These are phyloP conservation scores for Adansonia rubrostipa DNA, from an alignment of 441 rosid species.

Conservation along the genomic window DNA sequence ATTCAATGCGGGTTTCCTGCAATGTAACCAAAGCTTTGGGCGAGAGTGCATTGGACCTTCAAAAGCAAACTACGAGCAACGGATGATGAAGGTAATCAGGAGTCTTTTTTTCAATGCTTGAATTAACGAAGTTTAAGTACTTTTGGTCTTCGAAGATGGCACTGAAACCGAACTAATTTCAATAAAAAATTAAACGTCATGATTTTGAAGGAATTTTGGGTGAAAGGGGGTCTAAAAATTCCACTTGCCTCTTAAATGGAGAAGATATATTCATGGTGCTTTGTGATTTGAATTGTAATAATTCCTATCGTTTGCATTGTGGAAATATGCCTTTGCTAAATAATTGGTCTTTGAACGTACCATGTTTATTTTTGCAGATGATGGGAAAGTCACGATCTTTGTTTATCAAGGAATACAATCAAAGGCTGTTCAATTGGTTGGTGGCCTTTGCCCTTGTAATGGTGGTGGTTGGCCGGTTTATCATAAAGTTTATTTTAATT, in stretches of 20 bases:
- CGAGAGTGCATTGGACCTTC: constrained; percentile 90
- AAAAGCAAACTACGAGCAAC: constrained; percentile 75
- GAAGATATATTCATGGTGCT: not conserved
- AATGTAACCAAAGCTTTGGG: constrained; percentile 89
- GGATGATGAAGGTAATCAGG: constrained; percentile 78
- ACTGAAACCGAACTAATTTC: not conserved
- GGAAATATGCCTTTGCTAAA: not conserved
- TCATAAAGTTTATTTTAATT: constrained; percentile 80
- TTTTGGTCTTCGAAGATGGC: not conserved
- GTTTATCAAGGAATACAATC: constrained; percentile 96
- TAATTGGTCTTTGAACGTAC: not conserved
- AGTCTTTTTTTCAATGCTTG: not conserved
- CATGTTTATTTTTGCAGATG: constrained; percentile 66
- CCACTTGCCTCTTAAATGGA: not conserved
- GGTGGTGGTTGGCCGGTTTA: constrained; percentile 93
- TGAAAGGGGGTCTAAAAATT: not conserved
- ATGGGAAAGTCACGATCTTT: constrained; percentile 74
- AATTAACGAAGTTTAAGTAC: not conserved
- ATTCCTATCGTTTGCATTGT: not conserved
- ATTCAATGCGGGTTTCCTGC: constrained; percentile 88
- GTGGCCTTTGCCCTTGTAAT: constrained; percentile 91
- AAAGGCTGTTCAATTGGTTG: constrained; percentile 95
- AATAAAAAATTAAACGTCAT: not conserved
- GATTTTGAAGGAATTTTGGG: not conserved
- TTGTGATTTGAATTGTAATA: not conserved